Evolutionary conservation across 495 filamentous ascomycete species (phyloP).

Genomic region (Xylaria palmicola): DNA sequence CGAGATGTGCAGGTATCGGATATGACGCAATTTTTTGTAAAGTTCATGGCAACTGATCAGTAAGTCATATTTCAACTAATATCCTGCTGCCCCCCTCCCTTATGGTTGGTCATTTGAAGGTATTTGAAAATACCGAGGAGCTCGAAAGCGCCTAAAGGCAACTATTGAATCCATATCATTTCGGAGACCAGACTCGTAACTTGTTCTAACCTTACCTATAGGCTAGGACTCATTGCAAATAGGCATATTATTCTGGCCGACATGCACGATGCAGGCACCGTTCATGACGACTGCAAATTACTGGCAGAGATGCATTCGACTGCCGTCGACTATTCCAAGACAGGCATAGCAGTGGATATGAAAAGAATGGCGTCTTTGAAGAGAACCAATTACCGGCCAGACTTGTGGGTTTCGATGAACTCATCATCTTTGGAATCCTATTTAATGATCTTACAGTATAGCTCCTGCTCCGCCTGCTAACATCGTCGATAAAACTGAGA

Average conservation of each 20-base stretch:
- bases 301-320: slow-evolving; percentile 71
- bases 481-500: slow-evolving; percentile 46
- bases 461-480: slow-evolving; percentile 61
- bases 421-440: neutral
- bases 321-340: slow-evolving; percentile 83
- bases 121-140: neutral
- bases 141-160: neutral
- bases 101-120: neutral
- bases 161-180: neutral
- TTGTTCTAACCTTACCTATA: neutral
- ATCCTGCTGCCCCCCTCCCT: no score
- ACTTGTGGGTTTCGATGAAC: slow-evolving; percentile 39
- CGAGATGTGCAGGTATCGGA: slow-evolving; percentile 55
- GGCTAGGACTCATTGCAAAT: slow-evolving; percentile 65
- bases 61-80: slow-evolving; percentile 13
- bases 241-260: slow-evolving; percentile 70
- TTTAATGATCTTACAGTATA: slow-evolving; percentile 36
- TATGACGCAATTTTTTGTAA: slow-evolving; percentile 74
- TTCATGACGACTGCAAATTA: slow-evolving; percentile 54
- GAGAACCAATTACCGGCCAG: slow-evolving; percentile 29
- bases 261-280: slow-evolving; percentile 52
- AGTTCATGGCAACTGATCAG: slow-evolving; percentile 76
- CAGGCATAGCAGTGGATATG: slow-evolving; percentile 64
- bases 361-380: slow-evolving; percentile 25
- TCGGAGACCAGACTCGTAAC: neutral